Conservation (phyloP, 345 rosid species). For the Limnanthes douglasii region DNA sequence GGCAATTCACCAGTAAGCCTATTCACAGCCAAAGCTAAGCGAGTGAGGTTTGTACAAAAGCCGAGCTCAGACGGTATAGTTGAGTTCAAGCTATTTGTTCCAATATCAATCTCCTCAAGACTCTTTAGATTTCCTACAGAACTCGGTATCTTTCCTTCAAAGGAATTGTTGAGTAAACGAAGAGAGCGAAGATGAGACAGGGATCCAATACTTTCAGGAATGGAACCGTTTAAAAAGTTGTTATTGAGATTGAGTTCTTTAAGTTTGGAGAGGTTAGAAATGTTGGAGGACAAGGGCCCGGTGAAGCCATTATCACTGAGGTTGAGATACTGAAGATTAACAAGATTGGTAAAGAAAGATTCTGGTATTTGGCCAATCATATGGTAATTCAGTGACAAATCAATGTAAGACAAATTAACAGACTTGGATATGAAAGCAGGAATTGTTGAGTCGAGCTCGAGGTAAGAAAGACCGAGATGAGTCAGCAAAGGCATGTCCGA, state of each 20-base stretch:
- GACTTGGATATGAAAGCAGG: conserved; percentile 30
- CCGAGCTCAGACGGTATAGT: conserved; percentile 45
- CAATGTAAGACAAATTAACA: conserved; percentile 34
- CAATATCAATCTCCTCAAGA: conserved; percentile 24
- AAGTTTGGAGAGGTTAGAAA: conserved; percentile 41
- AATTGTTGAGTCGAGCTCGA: conserved; percentile 17
- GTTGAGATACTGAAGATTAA: conserved; percentile 24
- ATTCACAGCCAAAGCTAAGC: conserved; percentile 38
- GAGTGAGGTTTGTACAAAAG: conserved; percentile 30
- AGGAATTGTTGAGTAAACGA: conserved; percentile 25
- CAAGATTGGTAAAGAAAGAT: conserved; percentile 20
- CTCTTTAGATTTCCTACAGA: conserved; percentile 34
- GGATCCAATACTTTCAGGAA: conserved; percentile 26
- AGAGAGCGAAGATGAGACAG: conserved; percentile 21
- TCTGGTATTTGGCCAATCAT: conserved; percentile 35
- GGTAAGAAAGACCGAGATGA: conserved; percentile 23
- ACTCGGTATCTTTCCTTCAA: conserved; percentile 37
- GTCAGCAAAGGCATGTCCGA: conserved; percentile 27
- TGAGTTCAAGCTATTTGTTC: conserved; percentile 23
- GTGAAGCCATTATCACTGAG: conserved; percentile 21
- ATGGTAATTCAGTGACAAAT: conserved; percentile 23
- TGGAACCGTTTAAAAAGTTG: conserved; percentile 25
- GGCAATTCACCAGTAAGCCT: conserved; percentile 36
- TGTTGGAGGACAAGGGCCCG: conserved; percentile 23
- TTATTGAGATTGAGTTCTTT: conserved; percentile 14